Percentiles rank a stretch among this genome's conserved stretches.
Evolutionary conservation across 805 yeast genomes (phyloP).

Genomic region (Yarrowia bubula): DNA sequence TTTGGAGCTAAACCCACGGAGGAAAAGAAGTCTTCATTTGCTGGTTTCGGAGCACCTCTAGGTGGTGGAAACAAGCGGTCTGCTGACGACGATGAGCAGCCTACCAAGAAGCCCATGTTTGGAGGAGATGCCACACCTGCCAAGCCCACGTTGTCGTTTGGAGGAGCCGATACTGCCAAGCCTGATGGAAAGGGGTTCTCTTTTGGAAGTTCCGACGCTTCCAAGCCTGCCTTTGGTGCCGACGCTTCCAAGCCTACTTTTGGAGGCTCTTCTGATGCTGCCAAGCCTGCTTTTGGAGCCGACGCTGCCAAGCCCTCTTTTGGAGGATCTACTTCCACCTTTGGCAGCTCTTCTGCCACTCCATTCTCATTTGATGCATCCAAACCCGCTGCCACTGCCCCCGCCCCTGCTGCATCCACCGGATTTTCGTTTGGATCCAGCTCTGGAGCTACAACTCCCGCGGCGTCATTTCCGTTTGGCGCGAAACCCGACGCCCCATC

Average conservation of each 20-base stretch:
- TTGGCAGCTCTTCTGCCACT: not conserved
- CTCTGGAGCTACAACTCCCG: no score
- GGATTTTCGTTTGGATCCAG: no score
- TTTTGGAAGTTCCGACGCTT: not conserved
- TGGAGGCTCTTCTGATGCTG: not conserved
- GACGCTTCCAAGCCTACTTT: not conserved
- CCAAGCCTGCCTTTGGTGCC: not conserved
- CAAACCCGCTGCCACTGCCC: no score
- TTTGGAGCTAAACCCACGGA: no score
- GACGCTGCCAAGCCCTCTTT: not conserved
- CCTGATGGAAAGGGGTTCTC: not conserved
- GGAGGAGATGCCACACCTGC: not conserved
- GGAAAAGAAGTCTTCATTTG: not conserved
- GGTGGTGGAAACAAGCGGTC: constrained; percentile 3
- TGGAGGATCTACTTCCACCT: not conserved
- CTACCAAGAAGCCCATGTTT: not conserved
- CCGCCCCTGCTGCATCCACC: no score
- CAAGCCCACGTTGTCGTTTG: not conserved
- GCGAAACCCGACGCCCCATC: no score
- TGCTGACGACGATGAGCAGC: not conserved
- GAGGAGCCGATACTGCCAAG: not conserved
- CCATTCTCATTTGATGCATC: no score
- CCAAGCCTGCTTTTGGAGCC: not conserved
- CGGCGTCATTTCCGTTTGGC: no score
- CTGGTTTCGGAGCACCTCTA: not conserved